Base-by-base conservation (phyloP, 176 grass and related monocot genomes). In the Poa annua region DNA sequence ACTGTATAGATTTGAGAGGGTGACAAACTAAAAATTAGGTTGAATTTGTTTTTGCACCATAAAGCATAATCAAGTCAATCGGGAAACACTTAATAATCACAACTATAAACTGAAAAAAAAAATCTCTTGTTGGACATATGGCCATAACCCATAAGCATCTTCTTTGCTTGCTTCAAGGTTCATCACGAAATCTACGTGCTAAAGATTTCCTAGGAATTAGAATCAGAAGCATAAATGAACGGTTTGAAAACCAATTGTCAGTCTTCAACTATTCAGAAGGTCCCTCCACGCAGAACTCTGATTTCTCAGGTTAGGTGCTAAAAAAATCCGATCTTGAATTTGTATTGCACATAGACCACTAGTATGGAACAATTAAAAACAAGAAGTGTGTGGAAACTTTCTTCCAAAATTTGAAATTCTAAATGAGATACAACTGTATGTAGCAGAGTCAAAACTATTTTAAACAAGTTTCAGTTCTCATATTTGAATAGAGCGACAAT, bases 51-150 rank as follows among this genome's bases (percentile, higher is more conserved):
- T 66, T 16, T 20, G 45, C 44, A 51, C 32, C 74, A 64, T 6
- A 75, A 84, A 75, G 20, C 25, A 38, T 63, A 75, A 39, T 13
- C 4, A 39, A 11, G 38, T 34, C 4, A 59, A 74, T 47, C 64
- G 50, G 32, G 21, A 34, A 26, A 39, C 11, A 74, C 16, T 64
- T 72, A 75, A 75, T 11, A 75, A 75, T 38, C 20, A 48, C 71
- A 25, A 60, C 47, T 65, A 83, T 83, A 60, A 83, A 35, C 12
- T 50, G 42, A 17, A 7, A 59, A 47, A 5, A 3, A 3, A 13
- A 62, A 41, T 11, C 12, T 71, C 76, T 35, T 12, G 38, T 15
- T 42, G 1, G 52, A 47, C 62, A 67, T 67, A 35, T 6, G 9
- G 41, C 25, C 24, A n/a, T 65, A 61, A n/a, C 19, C 34, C 65